phyloP scores from a whole-genome alignment of 2,329 filamentous ascomycete genomes.

The Hymenoscyphus linearis region DNA sequence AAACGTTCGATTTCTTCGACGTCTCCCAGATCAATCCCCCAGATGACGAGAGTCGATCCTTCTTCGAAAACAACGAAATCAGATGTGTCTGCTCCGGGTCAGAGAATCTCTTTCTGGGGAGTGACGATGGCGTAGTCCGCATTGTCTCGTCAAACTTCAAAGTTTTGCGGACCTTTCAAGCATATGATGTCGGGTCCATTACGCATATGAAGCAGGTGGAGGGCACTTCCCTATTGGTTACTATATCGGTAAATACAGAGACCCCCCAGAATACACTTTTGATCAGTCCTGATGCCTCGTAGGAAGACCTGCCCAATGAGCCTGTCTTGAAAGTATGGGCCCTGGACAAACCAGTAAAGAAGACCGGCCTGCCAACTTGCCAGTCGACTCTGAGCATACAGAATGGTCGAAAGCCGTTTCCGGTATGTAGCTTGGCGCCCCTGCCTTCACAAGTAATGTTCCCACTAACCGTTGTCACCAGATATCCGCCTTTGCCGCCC shows the following conservation, averaged over 20 bases:
- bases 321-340: slow-evolving; percentile 97
- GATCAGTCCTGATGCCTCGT: slow-evolving; percentile 32
- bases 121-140: slow-evolving; percentile 77
- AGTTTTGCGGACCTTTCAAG: slow-evolving; percentile 78
- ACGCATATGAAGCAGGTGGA: slow-evolving; percentile 91
- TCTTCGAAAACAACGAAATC: slow-evolving; percentile 79
- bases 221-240: slow-evolving; percentile 79
- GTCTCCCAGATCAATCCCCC: slow-evolving; percentile 74
- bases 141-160: slow-evolving; percentile 87
- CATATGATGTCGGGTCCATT: slow-evolving; percentile 72
- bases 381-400: slow-evolving; percentile 80
- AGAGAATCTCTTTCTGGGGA: slow-evolving; percentile 84
- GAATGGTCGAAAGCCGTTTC: slow-evolving; percentile 88
- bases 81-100: slow-evolving; percentile 81
- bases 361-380: slow-evolving; percentile 83
- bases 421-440: slow-evolving; percentile 48
- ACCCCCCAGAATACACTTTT: neutral
- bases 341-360: slow-evolving; percentile 88
- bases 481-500: slow-evolving; percentile 83
- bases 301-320: slow-evolving; percentile 83
- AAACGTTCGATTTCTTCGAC: slow-evolving; percentile 99
- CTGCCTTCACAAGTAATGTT: neutral
- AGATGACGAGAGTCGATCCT: slow-evolving; percentile 71
- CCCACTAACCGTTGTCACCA: slow-evolving; percentile 28
- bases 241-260: slow-evolving; percentile 53